Percentiles rank a stretch among this genome's conserved stretches.
Evolutionary conservation across 108 stramenopile species (phyloP).

Genomic region (Mayamaea pseudoterrestris): DNA sequence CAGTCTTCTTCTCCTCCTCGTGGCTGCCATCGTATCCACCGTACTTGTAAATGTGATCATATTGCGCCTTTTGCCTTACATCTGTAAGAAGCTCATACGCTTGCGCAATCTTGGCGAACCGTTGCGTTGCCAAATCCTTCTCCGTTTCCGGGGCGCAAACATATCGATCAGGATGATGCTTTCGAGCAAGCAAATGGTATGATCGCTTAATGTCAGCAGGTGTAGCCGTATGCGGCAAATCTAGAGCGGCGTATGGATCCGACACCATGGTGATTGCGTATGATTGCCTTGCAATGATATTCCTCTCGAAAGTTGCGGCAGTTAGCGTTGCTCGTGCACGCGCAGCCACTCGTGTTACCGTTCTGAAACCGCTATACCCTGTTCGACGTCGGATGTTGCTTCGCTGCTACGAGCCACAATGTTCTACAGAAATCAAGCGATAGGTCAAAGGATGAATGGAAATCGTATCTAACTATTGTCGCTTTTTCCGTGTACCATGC

Average conservation of each 20-base stretch:
- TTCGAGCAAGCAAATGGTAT: constrained; percentile 36
- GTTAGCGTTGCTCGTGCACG: too few species aligned
- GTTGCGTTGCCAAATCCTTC: constrained; percentile 4
- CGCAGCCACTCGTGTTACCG: too few species aligned
- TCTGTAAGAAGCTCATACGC: constrained; percentile 46
- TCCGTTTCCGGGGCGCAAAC: background rate
- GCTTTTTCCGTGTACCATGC: too few species aligned
- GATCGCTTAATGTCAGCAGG: constrained; percentile 33
- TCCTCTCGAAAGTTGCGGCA: too few species aligned
- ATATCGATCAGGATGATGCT: constrained; percentile 46
- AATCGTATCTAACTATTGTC: too few species aligned
- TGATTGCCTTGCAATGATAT: too few species aligned
- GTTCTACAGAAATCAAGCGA: too few species aligned
- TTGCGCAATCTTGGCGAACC: constrained; percentile 33
- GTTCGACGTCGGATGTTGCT: too few species aligned
- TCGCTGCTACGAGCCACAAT: too few species aligned
- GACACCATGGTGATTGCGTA: background rate
- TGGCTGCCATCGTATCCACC: constrained; percentile 10
- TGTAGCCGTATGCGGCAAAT: constrained; percentile 44
- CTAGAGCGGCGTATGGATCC: constrained; percentile 34
- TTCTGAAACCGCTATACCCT: too few species aligned
- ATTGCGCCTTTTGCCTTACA: constrained; percentile 28
- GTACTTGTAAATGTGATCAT: constrained; percentile 39
- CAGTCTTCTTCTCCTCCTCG: background rate
- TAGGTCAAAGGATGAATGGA: too few species aligned